These are phyloP conservation scores for Alternaria brassicicola DNA, from an alignment of 2,329 filamentous ascomycete species.

Conservation along the genomic window DNA sequence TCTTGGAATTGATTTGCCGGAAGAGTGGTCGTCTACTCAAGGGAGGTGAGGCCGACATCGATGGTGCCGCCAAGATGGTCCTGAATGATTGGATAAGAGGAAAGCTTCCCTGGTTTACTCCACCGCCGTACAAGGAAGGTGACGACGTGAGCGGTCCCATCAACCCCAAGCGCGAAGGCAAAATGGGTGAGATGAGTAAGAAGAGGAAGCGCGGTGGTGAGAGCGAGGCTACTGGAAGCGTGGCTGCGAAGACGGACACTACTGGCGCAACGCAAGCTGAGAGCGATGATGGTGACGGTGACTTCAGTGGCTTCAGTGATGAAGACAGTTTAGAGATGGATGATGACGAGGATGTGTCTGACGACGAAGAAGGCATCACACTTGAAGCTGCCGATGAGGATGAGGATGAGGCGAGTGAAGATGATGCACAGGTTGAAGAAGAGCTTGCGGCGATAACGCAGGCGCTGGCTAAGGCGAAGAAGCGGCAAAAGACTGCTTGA, in stretches of 20 bases:
- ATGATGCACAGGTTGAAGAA: slow-evolving; percentile 41
- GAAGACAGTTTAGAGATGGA: slow-evolving; percentile 28
- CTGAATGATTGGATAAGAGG: slow-evolving; percentile 94
- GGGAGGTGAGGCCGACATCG: slow-evolving; percentile 92
- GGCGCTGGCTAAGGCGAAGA: slow-evolving; percentile 42
- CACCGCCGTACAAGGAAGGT: slow-evolving; percentile 66
- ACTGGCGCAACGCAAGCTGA: slow-evolving; percentile 19
- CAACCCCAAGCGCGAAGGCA: slow-evolving; percentile 72
- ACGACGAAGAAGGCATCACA: slow-evolving; percentile 26
- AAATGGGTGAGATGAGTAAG: slow-evolving; percentile 80
- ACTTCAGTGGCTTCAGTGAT: slow-evolving; percentile 45
- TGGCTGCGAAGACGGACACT: slow-evolving; percentile 24
- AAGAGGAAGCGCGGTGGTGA: slow-evolving; percentile 69
- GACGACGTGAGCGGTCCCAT: slow-evolving; percentile 24
- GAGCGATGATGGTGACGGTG: slow-evolving; percentile 31
- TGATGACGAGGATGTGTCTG: slow-evolving; percentile 27
- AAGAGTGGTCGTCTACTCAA: slow-evolving; percentile 86
- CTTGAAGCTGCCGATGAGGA: slow-evolving; percentile 19
- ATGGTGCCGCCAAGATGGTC: slow-evolving; percentile 95
- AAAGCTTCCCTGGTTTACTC: slow-evolving; percentile 95
- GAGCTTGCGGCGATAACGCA: slow-evolving; percentile 46
- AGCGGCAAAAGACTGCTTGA: slow-evolving; percentile 34
- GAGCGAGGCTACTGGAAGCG: slow-evolving; percentile 33
- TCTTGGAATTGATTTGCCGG: slow-evolving; percentile 83
- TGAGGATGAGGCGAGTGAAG: slow-evolving; percentile 29